A percentile compares a stretch with the other conserved stretches of the same genome.
Evolutionary conservation across 1,284 basidiomycete genomes (phyloP).

Genomic region (Mycosarcoma mackinlayi): DNA sequence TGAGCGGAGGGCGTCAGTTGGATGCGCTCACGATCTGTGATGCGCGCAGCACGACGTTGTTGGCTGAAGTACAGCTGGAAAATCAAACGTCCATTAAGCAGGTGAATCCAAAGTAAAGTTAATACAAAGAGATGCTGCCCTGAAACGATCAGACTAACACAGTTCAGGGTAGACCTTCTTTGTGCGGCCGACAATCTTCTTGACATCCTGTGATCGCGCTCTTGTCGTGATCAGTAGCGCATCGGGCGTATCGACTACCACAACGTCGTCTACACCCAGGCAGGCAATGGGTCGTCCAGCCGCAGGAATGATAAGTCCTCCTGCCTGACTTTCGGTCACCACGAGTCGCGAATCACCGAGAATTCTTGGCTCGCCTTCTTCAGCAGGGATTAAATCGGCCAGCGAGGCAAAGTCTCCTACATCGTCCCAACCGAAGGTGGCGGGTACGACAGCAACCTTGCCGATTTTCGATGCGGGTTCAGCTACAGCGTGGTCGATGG

Average conservation of each 20-base stretch:
- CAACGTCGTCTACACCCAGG: slow-evolving; percentile 67
- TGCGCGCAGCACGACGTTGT: no score
- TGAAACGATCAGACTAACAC: slow-evolving; percentile 43
- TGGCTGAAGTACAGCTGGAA: no score
- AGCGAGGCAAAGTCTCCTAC: slow-evolving; percentile 66
- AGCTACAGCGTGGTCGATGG: slow-evolving; percentile 68
- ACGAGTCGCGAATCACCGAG: slow-evolving; percentile 63
- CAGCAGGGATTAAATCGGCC: slow-evolving; percentile 66
- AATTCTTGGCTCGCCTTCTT: slow-evolving; percentile 66
- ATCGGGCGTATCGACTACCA: slow-evolving; percentile 67
- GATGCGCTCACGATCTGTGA: no score
- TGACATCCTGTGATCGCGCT: slow-evolving; percentile 66
- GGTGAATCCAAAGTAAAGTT: neutral
- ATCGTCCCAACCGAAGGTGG: slow-evolving; percentile 68
- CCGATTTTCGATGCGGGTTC: slow-evolving; percentile 66
- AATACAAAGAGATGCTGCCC: no score
- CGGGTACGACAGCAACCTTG: slow-evolving; percentile 66
- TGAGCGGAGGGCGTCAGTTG: no score
- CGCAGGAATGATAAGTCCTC: slow-evolving; percentile 64
- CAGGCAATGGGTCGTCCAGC: slow-evolving; percentile 64
- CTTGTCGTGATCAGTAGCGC: slow-evolving; percentile 66
- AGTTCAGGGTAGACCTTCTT: slow-evolving; percentile 64
- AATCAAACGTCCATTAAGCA: neutral
- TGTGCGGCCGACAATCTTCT: slow-evolving; percentile 65
- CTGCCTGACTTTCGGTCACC: slow-evolving; percentile 65